phyloP scores from a whole-genome alignment of 148 eudicot genomes.

The Hydrangea macrophylla region DNA sequence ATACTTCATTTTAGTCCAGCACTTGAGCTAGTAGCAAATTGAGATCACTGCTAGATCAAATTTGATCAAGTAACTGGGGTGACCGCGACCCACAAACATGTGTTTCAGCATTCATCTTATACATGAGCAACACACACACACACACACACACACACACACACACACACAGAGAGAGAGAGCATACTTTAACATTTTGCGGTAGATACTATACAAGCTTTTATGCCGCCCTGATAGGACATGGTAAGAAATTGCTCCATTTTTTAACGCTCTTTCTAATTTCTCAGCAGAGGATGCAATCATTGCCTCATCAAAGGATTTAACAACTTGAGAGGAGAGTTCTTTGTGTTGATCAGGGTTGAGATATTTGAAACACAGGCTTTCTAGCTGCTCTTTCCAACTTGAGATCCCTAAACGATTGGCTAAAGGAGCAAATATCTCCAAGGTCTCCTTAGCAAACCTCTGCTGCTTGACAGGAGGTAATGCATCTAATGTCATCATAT shows the following conservation, averaged over 20 bases:
- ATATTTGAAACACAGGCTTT: constrained; percentile 75
- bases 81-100: background rate
- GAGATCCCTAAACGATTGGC: constrained; percentile 91
- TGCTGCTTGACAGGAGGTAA: constrained; percentile 69
- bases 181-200: constrained; percentile 88
- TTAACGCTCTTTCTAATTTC: constrained; percentile 66
- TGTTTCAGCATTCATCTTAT: background rate
- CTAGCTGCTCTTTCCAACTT: constrained; percentile 91
- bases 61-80: background rate
- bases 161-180: constrained; percentile 29
- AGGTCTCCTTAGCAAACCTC: constrained; percentile 87
- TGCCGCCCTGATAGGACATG: constrained; percentile 75
- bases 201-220: constrained; percentile 89
- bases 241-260: constrained; percentile 48
- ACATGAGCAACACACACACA: no score
- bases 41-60: background rate
- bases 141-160: no score
- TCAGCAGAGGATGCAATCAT: constrained; percentile 59
- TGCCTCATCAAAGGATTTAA: constrained; percentile 61
- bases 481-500: constrained; percentile 87
- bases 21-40: background rate
- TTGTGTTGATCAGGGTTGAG: constrained; percentile 61
- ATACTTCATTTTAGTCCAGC: background rate
- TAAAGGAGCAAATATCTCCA: constrained; percentile 91
- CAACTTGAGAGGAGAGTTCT: constrained; percentile 70